Evolutionary conservation across 768 basidiomycete species (phyloP), one percentile per base, ranked within the genome.

Genomic region (Hericium rajendrae): DNA sequence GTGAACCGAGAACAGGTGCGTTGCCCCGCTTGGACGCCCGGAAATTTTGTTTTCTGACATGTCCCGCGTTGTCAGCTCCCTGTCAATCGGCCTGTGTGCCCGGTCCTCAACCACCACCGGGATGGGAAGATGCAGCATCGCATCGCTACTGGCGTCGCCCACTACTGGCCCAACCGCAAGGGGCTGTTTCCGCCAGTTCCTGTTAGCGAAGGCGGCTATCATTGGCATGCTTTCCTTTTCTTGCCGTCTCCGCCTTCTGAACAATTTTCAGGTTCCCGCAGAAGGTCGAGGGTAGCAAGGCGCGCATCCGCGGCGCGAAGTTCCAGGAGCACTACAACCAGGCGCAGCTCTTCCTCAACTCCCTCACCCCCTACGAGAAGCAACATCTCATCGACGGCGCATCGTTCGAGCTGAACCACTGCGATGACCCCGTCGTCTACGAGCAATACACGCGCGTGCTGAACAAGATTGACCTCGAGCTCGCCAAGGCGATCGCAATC

Each of bases 121-220:
- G 85, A 84, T 62, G 87, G 88, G 1, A 66, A 74, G 59, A 68
- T 70, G 57, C 77, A 84, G 50, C 76, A 79, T 58, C 78, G 73
- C 28, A 88, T 88, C 57, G 72, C 74, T 48, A 81, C 78, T 65
- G 78, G 78, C 54, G 69, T 59, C 6, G 69, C 86, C 63, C 91
- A 92, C 63, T 94, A 94, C 66, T 88, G 82, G 79, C 93, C 93
- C 0, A 94, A 94, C 67, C 80, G 92, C 13, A 76, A 78, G 51
- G 67, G 73, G 12, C 66, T 74, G 5, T 77, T 75, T 12, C 71
- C 69, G 13, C 84, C 85, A 0, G 75, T 78, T 13, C 68, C 78
- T 12, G 64, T 70, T 0, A 66, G 71, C 1, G 59, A 82, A 5
- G 88, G 86, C 10, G 87, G 80, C 32, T 85, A 83, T 59, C 51